phyloP scores from a whole-genome alignment of 768 basidiomycete genomes.

The Suillus subalutaceus region DNA sequence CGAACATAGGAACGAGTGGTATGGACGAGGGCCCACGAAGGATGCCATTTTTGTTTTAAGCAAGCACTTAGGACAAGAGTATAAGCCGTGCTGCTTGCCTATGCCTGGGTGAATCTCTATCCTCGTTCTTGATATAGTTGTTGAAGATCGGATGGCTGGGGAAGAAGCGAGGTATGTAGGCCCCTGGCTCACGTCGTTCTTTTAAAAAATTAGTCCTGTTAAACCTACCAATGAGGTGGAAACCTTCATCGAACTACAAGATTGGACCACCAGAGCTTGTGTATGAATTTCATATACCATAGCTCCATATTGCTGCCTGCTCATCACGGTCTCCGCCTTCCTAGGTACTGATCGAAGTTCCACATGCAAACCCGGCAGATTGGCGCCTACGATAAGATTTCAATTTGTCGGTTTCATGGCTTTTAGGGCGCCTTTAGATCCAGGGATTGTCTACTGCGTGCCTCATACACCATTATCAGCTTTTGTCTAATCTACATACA shows the following conservation, averaged over 20 bases:
- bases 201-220: conserved; percentile 28
- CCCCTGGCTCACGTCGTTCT: conserved; percentile 42
- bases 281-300: conserved; percentile 28
- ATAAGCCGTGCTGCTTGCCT: conserved; percentile 6
- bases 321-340: neutral
- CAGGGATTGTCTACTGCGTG: neutral
- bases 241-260: conserved; percentile 63
- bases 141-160: conserved; percentile 51
- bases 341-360: neutral
- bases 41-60: conserved; percentile 65
- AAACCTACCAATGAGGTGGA: conserved; percentile 44
- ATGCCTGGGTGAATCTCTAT: conserved; percentile 2
- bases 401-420: neutral
- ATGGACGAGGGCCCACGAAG: conserved; percentile 56
- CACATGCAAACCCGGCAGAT: neutral
- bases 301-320: neutral
- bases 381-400: conserved; percentile 1
- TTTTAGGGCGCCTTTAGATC: neutral
- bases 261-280: conserved; percentile 49
- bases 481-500: neutral
- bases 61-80: conserved; percentile 61
- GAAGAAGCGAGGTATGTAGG: conserved; percentile 47
- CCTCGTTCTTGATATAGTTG: conserved; percentile 40
- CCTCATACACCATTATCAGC: neutral
- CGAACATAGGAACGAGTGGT: conserved; percentile 79